These are phyloP conservation scores for Tetraselmis chui DNA, from an alignment of 139 green algal species.

Conservation along the genomic window DNA sequence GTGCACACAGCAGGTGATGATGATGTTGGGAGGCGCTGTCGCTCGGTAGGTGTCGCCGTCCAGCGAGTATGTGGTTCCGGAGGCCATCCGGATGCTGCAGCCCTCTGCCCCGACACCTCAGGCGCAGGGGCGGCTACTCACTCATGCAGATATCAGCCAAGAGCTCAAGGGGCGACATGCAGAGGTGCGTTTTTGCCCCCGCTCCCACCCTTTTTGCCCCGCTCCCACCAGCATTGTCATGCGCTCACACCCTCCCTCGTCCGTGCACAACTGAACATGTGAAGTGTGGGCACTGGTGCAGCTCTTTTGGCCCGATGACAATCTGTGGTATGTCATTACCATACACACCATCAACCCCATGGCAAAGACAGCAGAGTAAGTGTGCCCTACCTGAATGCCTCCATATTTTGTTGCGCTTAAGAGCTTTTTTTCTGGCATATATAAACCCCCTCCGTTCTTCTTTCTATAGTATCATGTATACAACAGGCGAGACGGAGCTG, in stretches of 20 bases:
- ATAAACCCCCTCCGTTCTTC: background rate
- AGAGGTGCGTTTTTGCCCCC: conserved; percentile 28
- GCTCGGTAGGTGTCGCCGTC: background rate
- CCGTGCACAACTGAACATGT: no score
- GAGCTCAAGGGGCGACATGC: conserved; percentile 57
- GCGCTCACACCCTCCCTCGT: background rate
- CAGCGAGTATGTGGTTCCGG: background rate
- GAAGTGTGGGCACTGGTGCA: no score
- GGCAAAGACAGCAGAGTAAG: background rate
- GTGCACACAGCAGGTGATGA: background rate
- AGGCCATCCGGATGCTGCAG: background rate
- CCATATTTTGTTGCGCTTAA: background rate
- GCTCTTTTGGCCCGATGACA: conserved; percentile 78
- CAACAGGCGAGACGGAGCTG: conserved; percentile 68
- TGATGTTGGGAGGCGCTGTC: background rate
- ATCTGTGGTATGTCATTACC: conserved; percentile 74
- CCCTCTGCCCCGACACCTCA: conserved; percentile 7
- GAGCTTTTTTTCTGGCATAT: background rate
- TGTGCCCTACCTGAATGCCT: background rate
- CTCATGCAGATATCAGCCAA: conserved; percentile 48
- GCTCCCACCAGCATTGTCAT: background rate
- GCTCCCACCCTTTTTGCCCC: background rate
- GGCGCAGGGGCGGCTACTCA: conserved; percentile 43
- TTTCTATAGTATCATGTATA: conserved; percentile 53
- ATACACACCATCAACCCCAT: background rate